phyloP scores from a whole-genome alignment of 495 filamentous ascomycete species.

The Aspergillus ostianus region DNA sequence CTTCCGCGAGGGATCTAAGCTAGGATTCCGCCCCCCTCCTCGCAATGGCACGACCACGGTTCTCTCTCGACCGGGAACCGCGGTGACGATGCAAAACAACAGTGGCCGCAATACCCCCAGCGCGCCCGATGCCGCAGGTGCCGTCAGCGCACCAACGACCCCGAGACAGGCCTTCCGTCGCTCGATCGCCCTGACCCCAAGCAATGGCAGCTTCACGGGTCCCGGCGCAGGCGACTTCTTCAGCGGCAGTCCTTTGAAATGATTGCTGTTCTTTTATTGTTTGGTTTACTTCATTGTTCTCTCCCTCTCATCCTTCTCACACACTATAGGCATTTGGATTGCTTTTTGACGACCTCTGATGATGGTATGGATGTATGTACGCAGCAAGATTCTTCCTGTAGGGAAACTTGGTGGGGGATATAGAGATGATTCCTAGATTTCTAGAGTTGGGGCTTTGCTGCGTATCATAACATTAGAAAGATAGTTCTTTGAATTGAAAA shows the following conservation, averaged over 20 bases:
- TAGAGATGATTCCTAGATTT: neutral
- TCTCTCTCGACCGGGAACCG: slow-evolving; percentile 46
- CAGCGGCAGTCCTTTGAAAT: slow-evolving; percentile 44
- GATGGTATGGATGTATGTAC: neutral
- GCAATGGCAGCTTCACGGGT: slow-evolving; percentile 45
- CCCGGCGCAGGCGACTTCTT: slow-evolving; percentile 44
- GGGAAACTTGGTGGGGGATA: neutral
- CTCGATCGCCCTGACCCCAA: slow-evolving; percentile 46
- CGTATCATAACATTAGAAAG: neutral
- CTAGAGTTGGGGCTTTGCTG: neutral
- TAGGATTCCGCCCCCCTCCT: slow-evolving; percentile 70
- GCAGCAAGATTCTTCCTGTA: neutral
- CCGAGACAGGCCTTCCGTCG: slow-evolving; percentile 47
- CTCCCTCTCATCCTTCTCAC: neutral
- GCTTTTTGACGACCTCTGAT: neutral
- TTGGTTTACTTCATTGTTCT: neutral
- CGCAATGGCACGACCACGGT: slow-evolving; percentile 36
- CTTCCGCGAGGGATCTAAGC: slow-evolving; percentile 68
- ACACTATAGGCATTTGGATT: slow-evolving; percentile 6
- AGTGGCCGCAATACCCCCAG: slow-evolving; percentile 47
- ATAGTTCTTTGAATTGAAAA: neutral
- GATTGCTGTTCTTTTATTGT: neutral
- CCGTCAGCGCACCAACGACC: slow-evolving; percentile 40
- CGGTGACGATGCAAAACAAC: slow-evolving; percentile 41
- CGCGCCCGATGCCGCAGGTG: slow-evolving; percentile 31